Evolutionary conservation across 495 filamentous ascomycete genomes (phyloP).

Genomic region (Endocarpon pusillum): DNA sequence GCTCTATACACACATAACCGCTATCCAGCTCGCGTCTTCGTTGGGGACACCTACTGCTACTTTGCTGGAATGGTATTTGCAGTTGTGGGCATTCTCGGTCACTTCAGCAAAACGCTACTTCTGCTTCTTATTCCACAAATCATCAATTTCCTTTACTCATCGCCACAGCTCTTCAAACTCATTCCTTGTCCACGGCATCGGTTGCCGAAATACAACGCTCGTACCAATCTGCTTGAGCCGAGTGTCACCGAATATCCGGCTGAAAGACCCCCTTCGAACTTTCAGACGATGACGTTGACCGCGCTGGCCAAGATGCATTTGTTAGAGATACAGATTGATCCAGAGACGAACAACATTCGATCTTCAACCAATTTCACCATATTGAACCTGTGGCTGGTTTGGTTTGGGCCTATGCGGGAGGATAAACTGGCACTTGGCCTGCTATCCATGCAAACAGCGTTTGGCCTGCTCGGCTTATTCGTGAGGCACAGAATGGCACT

Average conservation of each 20-base stretch:
- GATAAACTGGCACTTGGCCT: slow-evolving; percentile 65
- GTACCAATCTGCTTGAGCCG: slow-evolving; percentile 68
- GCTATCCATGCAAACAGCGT: slow-evolving; percentile 49
- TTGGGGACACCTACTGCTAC: slow-evolving; percentile 98
- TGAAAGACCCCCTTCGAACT: slow-evolving; percentile 43
- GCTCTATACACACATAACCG: slow-evolving; percentile 85
- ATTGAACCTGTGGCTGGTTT: slow-evolving; percentile 89
- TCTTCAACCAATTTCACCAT: slow-evolving; percentile 86
- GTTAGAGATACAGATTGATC: slow-evolving; percentile 44
- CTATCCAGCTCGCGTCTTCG: slow-evolving; percentile 90
- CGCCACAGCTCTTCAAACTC: slow-evolving; percentile 73
- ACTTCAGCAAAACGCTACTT: slow-evolving; percentile 94
- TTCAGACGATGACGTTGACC: slow-evolving; percentile 42
- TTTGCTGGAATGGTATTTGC: slow-evolving; percentile 98
- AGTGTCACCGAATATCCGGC: slow-evolving; percentile 62
- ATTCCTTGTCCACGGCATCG: slow-evolving; percentile 88
- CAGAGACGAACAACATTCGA: slow-evolving; percentile 48
- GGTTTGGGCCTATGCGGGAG: slow-evolving; percentile 83
- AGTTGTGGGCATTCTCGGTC: slow-evolving; percentile 86
- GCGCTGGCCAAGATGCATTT: slow-evolving; percentile 47
- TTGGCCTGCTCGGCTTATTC: slow-evolving; percentile 69
- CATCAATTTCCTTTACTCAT: slow-evolving; percentile 89
- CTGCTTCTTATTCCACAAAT: slow-evolving; percentile 85
- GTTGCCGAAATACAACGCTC: slow-evolving; percentile 69
- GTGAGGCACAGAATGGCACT: slow-evolving; percentile 71